These are phyloP conservation scores for Aureobasidium sp. DNA, from an alignment of 2,329 filamentous ascomycete genomes.

Conservation along the genomic window DNA sequence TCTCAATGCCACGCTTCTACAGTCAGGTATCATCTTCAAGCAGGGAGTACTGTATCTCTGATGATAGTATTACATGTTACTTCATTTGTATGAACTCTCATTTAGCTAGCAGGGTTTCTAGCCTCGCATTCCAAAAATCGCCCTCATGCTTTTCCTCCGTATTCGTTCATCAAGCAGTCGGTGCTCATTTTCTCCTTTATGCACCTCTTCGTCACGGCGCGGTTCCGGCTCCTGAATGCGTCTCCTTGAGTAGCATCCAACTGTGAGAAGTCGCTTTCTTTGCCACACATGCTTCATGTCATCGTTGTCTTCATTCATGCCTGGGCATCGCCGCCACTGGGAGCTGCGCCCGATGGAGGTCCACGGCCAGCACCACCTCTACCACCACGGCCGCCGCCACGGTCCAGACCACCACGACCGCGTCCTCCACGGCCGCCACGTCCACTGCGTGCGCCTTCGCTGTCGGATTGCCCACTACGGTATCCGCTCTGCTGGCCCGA, in stretches of 20 bases:
- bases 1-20: neutral
- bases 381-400: slow-evolving; percentile 26
- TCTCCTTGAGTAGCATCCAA: slow-evolving; percentile 4
- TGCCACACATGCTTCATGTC: slow-evolving; percentile 1
- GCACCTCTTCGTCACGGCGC: slow-evolving; percentile 5
- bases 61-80: slow-evolving; percentile 10
- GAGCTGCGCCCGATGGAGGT: slow-evolving; percentile 9
- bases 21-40: neutral
- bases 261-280: neutral
- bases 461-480: slow-evolving; percentile 63
- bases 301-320: slow-evolving; percentile 5
- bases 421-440: slow-evolving; percentile 49
- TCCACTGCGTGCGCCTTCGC: slow-evolving; percentile 60
- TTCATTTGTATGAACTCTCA: slow-evolving; percentile 12
- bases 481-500: slow-evolving; percentile 60
- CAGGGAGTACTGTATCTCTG: neutral
- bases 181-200: neutral
- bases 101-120: slow-evolving; percentile 8
- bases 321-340: slow-evolving; percentile 9
- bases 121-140: slow-evolving; percentile 4
- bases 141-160: slow-evolving; percentile 4
- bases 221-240: neutral
- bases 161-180: slow-evolving; percentile 2
- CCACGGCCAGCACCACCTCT: slow-evolving; percentile 18
- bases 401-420: slow-evolving; percentile 40